Evolutionary conservation across 2,329 filamentous ascomycete species (phyloP), one percentile per base, ranked within the genome.

Genomic region (Colletotrichum sp.): DNA sequence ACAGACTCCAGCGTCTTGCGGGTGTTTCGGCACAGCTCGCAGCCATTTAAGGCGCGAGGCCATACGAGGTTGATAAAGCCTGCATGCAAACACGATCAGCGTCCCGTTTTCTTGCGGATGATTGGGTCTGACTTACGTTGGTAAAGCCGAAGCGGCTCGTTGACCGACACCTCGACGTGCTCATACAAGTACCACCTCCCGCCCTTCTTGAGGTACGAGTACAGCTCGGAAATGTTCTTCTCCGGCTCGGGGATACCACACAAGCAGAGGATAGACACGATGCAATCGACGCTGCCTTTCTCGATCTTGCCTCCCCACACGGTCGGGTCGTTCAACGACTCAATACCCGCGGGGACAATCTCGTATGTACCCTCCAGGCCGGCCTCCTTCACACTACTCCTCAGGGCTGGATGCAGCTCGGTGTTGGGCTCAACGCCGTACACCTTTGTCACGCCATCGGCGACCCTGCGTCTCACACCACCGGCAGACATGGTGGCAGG

Each of bases 341-440:
- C 89, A 60, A 94, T 91, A 4, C 92, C 93, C 7, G 91, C 87
- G 3, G 92, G 91, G 12, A 93, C 87, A 72, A 94, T 88, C 80
- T 92, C 88, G 81, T 94, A 94, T 9, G 89, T 83, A 67, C 85
- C 90, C 8, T 87, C 85, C 4, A 94, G 82, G 0, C 90, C 91
- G 2, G 90, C 87, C 2, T 87, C 86, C 13, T 82, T 80, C 6
- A 93, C 86, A 26, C 87, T 87, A 52, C 82, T 80, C 2, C 85
- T 82, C 67, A 94, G 83, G 7, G 82, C 82, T 1, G 81, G 81
- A 77, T 92, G 90, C 70, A 90, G 89, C 43, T 85, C 87, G 0
- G 81, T 71, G 80, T 93, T 94, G 5, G 93, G 93, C 83, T 94
- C 93, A 6, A 94, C 88, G 71, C 92, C 93, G 79, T 91, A 93